phyloP scores from a whole-genome alignment of 2,329 filamentous ascomycete genomes.

The Rosellinia necatrix region DNA sequence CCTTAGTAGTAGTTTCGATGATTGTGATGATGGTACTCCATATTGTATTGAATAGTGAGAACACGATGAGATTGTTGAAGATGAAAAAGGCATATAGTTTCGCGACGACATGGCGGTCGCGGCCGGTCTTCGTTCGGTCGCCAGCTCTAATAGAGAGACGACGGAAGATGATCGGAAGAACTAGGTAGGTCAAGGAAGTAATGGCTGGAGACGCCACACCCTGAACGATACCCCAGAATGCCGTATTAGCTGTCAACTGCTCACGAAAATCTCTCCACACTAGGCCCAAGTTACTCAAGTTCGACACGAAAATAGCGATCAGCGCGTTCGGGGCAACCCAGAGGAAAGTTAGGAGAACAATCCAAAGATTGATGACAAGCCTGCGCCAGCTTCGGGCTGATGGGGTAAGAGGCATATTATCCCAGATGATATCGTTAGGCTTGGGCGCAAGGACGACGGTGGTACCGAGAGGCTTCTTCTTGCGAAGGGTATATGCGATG shows the following conservation, averaged over 20 bases:
- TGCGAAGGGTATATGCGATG: conserved; percentile 80
- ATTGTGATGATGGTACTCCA: conserved; percentile 75
- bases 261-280: conserved; percentile 78
- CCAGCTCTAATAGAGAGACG: conserved; percentile 81
- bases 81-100: conserved; percentile 96
- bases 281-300: conserved; percentile 76
- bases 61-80: conserved; percentile 95
- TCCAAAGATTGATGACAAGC: conserved; percentile 83
- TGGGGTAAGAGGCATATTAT: conserved; percentile 79
- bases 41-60: conserved; percentile 85
- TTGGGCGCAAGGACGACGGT: conserved; percentile 79
- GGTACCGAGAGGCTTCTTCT: conserved; percentile 79
- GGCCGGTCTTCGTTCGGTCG: conserved; percentile 87
- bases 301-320: conserved; percentile 91
- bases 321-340: conserved; percentile 94
- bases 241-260: conserved; percentile 65
- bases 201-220: conserved; percentile 89
- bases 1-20: conserved; percentile 59
- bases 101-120: conserved; percentile 86
- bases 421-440: conserved; percentile 94
- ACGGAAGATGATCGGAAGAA: conserved; percentile 90
- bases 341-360: conserved; percentile 75
- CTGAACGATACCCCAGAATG: conserved; percentile 84
- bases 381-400: conserved; percentile 71
- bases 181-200: conserved; percentile 83